Evolutionary conservation across 441 rosid species (phyloP).

Genomic region (Adansonia madagascariensis): DNA sequence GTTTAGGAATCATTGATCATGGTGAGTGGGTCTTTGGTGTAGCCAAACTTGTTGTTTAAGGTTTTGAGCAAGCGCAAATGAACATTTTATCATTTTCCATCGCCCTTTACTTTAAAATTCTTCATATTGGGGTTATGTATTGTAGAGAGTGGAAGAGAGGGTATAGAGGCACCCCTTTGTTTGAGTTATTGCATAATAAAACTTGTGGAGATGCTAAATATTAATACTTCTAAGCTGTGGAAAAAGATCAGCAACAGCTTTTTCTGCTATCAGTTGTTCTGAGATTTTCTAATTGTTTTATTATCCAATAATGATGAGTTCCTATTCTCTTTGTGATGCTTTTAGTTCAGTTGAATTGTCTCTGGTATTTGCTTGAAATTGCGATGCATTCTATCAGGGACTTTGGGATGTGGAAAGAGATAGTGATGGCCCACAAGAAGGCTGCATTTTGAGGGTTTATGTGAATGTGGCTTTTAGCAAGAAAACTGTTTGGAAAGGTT

Average conservation of each 20-base stretch:
- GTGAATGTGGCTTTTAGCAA: conserved; percentile 81
- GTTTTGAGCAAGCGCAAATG: background rate
- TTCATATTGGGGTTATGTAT: background rate
- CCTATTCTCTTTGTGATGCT: background rate
- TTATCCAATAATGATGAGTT: background rate
- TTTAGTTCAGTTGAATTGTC: background rate
- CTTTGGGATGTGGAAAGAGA: conserved; percentile 78
- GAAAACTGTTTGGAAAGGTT: conserved; percentile 93
- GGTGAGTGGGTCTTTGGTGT: background rate
- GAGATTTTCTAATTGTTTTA: background rate
- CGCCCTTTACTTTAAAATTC: background rate
- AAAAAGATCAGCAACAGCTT: background rate
- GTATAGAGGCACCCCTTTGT: background rate
- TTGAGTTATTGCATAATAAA: background rate
- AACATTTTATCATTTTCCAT: background rate
- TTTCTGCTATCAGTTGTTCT: background rate
- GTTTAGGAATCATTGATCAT: background rate
- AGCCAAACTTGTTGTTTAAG: background rate
- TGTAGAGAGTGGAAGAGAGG: background rate
- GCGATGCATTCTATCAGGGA: conserved; percentile 48
- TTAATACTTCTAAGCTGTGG: background rate
- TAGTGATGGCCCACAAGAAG: conserved; percentile 55
- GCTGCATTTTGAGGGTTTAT: conserved; percentile 70
- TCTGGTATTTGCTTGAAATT: background rate
- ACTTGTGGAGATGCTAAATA: background rate